These are phyloP conservation scores for Cicer judaicum DNA, from an alignment of 306 rosid species.

Conservation along the genomic window DNA sequence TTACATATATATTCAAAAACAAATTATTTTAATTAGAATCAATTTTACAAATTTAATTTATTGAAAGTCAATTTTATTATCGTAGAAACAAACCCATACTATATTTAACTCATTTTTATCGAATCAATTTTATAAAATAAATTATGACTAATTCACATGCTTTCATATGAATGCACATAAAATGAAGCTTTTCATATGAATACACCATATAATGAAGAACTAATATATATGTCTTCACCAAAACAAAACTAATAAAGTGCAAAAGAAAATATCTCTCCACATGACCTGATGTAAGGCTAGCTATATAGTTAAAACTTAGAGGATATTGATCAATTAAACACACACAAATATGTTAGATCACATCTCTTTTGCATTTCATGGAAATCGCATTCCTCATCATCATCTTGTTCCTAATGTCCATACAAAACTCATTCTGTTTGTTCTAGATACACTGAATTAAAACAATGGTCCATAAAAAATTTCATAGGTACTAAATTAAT, in stretches of 20 bases:
- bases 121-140: too few species aligned
- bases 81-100: too few species aligned
- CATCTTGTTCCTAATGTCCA: conserved; percentile 38
- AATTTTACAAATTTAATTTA: too few species aligned
- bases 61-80: too few species aligned
- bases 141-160: not conserved
- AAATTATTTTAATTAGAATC: too few species aligned
- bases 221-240: conserved; percentile 37
- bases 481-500: too few species aligned
- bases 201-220: conserved; percentile 6
- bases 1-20: too few species aligned
- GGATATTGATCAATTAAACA: conserved; percentile 37
- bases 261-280: conserved; percentile 39
- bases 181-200: conserved; percentile 8
- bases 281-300: conserved; percentile 23
- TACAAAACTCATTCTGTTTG: conserved; percentile 41
- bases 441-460: not conserved
- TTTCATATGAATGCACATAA: too few species aligned
- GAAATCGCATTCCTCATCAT: conserved; percentile 28
- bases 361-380: conserved; percentile 49
- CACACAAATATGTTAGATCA: conserved; percentile 60
- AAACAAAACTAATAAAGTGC: conserved; percentile 72
- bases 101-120: too few species aligned
- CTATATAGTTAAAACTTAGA: conserved; percentile 33
- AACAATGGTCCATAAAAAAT: too few species aligned